phyloP scores from a whole-genome alignment of 83 land plant genomes.

The Picea abies region DNA sequence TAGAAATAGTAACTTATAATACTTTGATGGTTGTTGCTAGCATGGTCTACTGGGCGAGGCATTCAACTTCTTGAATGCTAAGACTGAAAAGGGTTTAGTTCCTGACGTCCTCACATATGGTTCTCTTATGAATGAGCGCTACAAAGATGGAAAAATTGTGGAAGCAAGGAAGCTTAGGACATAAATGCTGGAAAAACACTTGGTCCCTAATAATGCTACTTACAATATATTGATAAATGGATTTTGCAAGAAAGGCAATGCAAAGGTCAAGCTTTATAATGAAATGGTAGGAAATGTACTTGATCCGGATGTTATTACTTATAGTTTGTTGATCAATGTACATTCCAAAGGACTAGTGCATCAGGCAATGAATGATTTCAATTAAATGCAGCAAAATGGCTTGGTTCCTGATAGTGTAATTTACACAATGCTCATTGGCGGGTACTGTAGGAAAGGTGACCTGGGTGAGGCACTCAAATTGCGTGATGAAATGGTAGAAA shows the following conservation, averaged over 20 bases:
- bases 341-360: constrained; percentile 43
- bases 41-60: constrained; percentile 49
- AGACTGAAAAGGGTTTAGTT: constrained; percentile 48
- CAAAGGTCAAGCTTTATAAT: constrained; percentile 19
- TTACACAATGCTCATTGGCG: constrained; percentile 68
- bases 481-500: constrained; percentile 60
- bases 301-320: constrained; percentile 62
- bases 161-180: constrained; percentile 42
- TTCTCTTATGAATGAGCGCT: constrained; percentile 55
- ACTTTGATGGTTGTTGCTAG: constrained; percentile 56
- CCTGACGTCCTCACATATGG: constrained; percentile 50
- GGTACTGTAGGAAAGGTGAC: constrained; percentile 50
- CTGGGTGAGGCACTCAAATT: constrained; percentile 61
- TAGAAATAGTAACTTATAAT: constrained; percentile 64
- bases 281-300: constrained; percentile 43
- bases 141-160: constrained; percentile 35
- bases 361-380: constrained; percentile 39
- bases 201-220: constrained; percentile 55
- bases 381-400: constrained; percentile 47
- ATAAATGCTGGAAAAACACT: constrained; percentile 40
- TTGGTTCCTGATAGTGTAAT: constrained; percentile 60
- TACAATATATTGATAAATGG: constrained; percentile 57
- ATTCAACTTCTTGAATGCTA: constrained; percentile 42
- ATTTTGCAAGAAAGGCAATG: constrained; percentile 35
- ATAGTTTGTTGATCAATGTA: constrained; percentile 43